phyloP scores from a whole-genome alignment of 495 filamentous ascomycete species.

The Talaromyces proteolyticus region DNA sequence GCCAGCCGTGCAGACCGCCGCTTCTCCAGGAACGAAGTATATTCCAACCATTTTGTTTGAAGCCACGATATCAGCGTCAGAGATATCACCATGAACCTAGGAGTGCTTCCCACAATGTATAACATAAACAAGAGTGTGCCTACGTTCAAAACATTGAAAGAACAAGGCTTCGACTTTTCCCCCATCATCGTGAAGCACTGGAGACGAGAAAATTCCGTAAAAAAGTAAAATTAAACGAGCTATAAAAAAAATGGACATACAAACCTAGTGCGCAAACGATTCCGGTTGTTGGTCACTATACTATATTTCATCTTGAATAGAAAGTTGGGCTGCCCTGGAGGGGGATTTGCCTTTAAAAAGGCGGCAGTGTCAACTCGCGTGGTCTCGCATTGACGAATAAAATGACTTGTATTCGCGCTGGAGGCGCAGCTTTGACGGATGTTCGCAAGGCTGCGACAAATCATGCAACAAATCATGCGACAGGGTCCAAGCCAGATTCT shows the following conservation, averaged over 20 bases:
- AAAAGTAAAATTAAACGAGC: neutral
- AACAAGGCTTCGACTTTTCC: neutral
- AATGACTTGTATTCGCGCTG: neutral
- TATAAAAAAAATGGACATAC: neutral
- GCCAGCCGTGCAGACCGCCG: slow-evolving; percentile 4
- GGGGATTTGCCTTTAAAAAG: neutral
- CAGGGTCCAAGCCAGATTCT: neutral
- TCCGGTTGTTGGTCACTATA: neutral
- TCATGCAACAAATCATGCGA: neutral
- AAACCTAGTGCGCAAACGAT: neutral
- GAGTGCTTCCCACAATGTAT: slow-evolving; percentile 5
- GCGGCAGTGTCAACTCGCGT: neutral
- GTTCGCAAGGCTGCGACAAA: slow-evolving; percentile 2
- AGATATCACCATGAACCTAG: slow-evolving; percentile 3
- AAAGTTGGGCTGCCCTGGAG: neutral
- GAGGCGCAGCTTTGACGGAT: neutral
- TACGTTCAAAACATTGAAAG: neutral
- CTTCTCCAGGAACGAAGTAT: neutral
- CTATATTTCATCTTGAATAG: neutral
- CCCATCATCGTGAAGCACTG: neutral
- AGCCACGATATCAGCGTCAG: slow-evolving; percentile 4
- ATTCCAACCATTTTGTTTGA: slow-evolving; percentile 5
- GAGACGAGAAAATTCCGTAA: neutral
- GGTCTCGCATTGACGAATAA: neutral
- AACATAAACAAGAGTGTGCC: neutral